phyloP scores from a whole-genome alignment of 441 rosid genomes.

The Mallotus japonicus region DNA sequence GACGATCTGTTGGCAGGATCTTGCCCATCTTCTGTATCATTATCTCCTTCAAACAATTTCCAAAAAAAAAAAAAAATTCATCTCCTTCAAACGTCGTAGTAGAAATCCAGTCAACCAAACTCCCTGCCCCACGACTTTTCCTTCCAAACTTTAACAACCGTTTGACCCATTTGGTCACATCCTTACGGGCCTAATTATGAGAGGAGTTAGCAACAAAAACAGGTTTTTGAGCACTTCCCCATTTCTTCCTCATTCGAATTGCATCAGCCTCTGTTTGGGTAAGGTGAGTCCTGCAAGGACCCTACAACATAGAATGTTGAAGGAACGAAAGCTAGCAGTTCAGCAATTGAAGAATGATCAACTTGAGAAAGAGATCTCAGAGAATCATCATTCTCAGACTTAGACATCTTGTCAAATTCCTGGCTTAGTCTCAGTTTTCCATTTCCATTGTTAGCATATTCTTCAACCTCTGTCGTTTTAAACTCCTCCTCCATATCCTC shows the following conservation, averaged over 20 bases:
- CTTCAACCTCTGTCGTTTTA: constrained; percentile 48
- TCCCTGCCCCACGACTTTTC: constrained; percentile 81
- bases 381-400: constrained; percentile 59
- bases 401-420: constrained; percentile 63
- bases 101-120: constrained; percentile 91
- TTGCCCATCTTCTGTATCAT: constrained; percentile 91
- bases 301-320: constrained; percentile 52
- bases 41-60: no score
- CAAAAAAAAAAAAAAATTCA: no score
- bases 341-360: constrained; percentile 58
- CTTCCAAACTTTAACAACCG: constrained; percentile 92
- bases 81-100: constrained; percentile 99
- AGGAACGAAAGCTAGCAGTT: constrained; percentile 53
- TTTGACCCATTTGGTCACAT: constrained; percentile 89
- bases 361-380: constrained; percentile 55
- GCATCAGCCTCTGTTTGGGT: constrained; percentile 72
- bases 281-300: constrained; percentile 67
- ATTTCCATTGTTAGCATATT: constrained; percentile 46
- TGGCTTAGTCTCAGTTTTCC: constrained; percentile 57
- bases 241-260: constrained; percentile 93
- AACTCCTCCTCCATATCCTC: constrained; percentile 53
- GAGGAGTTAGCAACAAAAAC: constrained; percentile 61
- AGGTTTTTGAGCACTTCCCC: constrained; percentile 96
- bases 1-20: constrained; percentile 77
- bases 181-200: constrained; percentile 70